Base-by-base conservation (phyloP, 345 rosid species). In the Abelmoschus esculentus region DNA sequence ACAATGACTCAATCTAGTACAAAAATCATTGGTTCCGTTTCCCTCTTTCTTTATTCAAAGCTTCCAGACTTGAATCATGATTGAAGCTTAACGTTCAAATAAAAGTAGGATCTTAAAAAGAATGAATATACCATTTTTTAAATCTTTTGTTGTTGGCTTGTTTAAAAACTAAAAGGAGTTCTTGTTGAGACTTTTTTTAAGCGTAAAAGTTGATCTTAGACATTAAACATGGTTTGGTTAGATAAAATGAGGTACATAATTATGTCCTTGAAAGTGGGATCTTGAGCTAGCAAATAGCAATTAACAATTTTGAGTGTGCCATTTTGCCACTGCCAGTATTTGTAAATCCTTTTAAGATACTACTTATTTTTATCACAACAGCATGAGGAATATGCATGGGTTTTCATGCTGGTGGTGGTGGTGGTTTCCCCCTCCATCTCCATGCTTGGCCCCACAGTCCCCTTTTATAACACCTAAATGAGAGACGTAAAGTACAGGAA, bases 371-470 rank as follows among this genome's bases (percentile, higher is more conserved):
- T 19, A 17, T 18, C 50, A 12, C 63, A n/a, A 36, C n/a, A 44
- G 15, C 15, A 68, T 4, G 47, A 29, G 31, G 34, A 50, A 70
- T 34, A 40, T 49, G 74, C 69, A 54, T 36, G 66, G 12, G 55
- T 46, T 46, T 52, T 46, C 54, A 46, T 7, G 26, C 26, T 46
- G 38, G 5, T 32, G 36, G 5, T 32, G 36, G 5, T 32, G 38
- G 1, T 34, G 38, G 38, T 34, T 34, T 28, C 54, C 13, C 18
- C 53, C 26, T 22, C 26, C 26, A 22, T 22, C 17, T 6, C 52
- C 73, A 60, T 60, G 67, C 67, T 70, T 70, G 46, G 31, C 9
- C 72, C 63, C 72, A 44, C 73, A 14, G 14, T 15, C 6, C 55
- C 44, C 52, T 66, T 53, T 66, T 66, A 15, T 66, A 7, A 15